Percentiles rank a stretch among this genome's conserved stretches.
Conservation (phyloP, 768 basidiomycete species). For the Tulasnella sp. region DNA sequence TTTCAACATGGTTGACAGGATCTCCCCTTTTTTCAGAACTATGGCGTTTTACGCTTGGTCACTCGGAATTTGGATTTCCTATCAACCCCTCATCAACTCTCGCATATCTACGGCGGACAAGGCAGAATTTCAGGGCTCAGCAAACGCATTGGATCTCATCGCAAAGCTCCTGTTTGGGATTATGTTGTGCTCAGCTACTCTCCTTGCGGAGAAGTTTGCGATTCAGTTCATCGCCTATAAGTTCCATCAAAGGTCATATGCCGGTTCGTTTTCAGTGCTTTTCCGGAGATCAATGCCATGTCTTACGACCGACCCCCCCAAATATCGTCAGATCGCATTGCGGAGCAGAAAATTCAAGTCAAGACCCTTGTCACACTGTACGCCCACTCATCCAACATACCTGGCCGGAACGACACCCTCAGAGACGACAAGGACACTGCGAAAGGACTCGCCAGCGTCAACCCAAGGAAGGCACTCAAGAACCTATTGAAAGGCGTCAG, state of each 20-base stretch:
- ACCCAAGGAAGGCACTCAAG: slow-evolving; percentile 56
- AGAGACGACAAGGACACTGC: slow-evolving; percentile 26
- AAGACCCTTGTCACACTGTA: slow-evolving; percentile 64
- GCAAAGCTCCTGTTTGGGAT: slow-evolving; percentile 63
- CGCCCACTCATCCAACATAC: slow-evolving; percentile 62
- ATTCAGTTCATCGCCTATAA: slow-evolving; percentile 63
- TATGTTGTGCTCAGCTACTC: slow-evolving; percentile 54
- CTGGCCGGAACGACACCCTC: slow-evolving; percentile 55
- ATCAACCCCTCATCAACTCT: slow-evolving; percentile 51
- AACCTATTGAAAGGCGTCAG: slow-evolving; percentile 61
- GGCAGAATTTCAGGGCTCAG: not conserved
- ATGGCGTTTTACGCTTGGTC: slow-evolving; percentile 60
- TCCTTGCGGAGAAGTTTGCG: slow-evolving; percentile 72
- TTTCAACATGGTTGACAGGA: slow-evolving; percentile 14
- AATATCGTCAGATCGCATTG: slow-evolving; percentile 55
- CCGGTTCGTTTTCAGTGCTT: slow-evolving; percentile 31
- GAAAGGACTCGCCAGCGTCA: slow-evolving; percentile 32
- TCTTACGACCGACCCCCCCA: not conserved
- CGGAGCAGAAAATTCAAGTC: slow-evolving; percentile 72
- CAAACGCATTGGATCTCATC: slow-evolving; percentile 40
- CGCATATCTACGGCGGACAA: slow-evolving; percentile 26
- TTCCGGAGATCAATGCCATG: too few relatives aligned
- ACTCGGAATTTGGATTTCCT: slow-evolving; percentile 53
- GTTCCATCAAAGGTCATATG: slow-evolving; percentile 40
- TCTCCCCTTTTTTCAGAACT: slow-evolving; percentile 31